Percentiles rank a stretch among this genome's conserved stretches.
phyloP scores from a whole-genome alignment of 169 alveolate species.

The Cryptosporidium parvum region DNA sequence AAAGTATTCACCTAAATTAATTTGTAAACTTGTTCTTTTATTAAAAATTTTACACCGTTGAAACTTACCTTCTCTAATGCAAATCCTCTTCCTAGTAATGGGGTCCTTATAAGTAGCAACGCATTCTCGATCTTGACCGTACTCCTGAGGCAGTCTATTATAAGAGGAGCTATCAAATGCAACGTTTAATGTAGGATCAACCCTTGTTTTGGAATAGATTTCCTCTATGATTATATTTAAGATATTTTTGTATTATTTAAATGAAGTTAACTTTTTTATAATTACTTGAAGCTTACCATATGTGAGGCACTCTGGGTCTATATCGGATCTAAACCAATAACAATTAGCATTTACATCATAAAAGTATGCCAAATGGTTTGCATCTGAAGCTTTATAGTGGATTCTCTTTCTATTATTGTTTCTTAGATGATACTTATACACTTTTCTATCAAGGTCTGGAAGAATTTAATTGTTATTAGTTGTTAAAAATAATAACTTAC shows the following conservation, averaged over 20 bases:
- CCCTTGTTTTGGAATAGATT: conserved; percentile 32
- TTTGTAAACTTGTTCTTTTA: neutral
- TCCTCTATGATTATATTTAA: conserved; percentile 9
- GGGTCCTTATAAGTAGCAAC: conserved; percentile 71
- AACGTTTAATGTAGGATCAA: conserved; percentile 53
- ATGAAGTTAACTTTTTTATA: neutral
- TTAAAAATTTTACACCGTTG: neutral
- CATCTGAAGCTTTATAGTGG: conserved; percentile 36
- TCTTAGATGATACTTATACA: conserved; percentile 6
- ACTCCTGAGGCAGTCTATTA: conserved; percentile 31
- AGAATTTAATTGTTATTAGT: neutral
- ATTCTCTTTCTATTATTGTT: conserved; percentile 52
- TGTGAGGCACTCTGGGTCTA: conserved; percentile 24
- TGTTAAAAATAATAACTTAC: conserved; percentile 16
- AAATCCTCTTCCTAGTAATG: conserved; percentile 27
- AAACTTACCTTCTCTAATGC: conserved; percentile 53
- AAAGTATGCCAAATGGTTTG: conserved; percentile 40
- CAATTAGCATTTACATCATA: conserved; percentile 69
- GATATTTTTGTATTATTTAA: neutral
- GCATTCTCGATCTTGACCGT: conserved; percentile 63
- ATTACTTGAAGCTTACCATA: conserved; percentile 28
- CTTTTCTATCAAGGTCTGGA: conserved; percentile 16
- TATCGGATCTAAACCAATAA: conserved; percentile 37
- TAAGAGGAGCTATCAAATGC: conserved; percentile 59
- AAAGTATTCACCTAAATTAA: conserved; percentile 35